Conservation (phyloP, 352 stramenopile genomes). For the Phytopythium kandeliae region DNA sequence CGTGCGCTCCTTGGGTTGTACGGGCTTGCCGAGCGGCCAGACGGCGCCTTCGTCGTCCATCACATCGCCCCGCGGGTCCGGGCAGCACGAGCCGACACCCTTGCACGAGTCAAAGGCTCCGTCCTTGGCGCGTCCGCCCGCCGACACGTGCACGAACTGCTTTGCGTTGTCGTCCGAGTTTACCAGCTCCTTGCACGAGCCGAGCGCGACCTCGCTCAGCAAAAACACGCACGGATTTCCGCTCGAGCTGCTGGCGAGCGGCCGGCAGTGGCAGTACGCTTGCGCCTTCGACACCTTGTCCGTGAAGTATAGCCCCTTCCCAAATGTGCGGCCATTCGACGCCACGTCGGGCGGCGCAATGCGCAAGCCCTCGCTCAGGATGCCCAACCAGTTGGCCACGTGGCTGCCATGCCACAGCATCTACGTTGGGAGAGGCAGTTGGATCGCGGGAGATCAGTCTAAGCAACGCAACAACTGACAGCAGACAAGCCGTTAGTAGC, state of each 20-base stretch:
- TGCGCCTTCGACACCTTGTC: constrained; percentile 79
- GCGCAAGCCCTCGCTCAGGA: constrained; percentile 70
- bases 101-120: constrained; percentile 56
- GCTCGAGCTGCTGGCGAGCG: constrained; percentile 32
- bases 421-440: constrained; percentile 20
- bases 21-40: constrained; percentile 61
- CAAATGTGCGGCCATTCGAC: constrained; percentile 72
- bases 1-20: constrained; percentile 42
- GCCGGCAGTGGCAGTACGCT: constrained; percentile 51
- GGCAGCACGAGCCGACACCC: constrained; percentile 52
- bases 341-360: constrained; percentile 76
- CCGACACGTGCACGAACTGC: constrained; percentile 36
- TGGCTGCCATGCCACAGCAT: constrained; percentile 87
- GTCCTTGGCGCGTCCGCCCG: constrained; percentile 30
- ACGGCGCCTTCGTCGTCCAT: constrained; percentile 46
- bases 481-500: neutral
- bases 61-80: constrained; percentile 45
- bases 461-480: neutral
- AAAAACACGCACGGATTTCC: constrained; percentile 40
- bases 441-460: neutral
- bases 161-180: constrained; percentile 46
- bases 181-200: constrained; percentile 54
- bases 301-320: constrained; percentile 85
- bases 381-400: constrained; percentile 79
- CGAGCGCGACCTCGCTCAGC: constrained; percentile 63